Base-by-base conservation (phyloP, 768 basidiomycete genomes). In the Cubamyces lactineus region DNA sequence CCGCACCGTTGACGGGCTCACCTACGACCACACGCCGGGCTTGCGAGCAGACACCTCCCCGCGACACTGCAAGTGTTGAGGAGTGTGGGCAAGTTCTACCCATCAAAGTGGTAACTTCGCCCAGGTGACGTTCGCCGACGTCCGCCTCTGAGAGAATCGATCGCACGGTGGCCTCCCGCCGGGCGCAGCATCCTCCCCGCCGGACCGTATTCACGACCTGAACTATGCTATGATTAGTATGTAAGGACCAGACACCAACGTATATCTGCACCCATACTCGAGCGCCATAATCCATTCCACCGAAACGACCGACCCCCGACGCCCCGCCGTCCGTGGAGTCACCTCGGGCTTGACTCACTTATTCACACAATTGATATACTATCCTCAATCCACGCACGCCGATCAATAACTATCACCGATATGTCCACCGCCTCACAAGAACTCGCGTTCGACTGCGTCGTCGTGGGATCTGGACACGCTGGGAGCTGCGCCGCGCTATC, bases 401-500 rank as follows among this genome's bases (percentile, higher is more conserved):
- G 34, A 49, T 26, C 24, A 21, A 13, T 11, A 39, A 56, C 48
- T 28, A 9, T 56, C 42, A 26, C 50, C 50, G 57, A 59, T 43
- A 66, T 66, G 64, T 66, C 59, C 42, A 48, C 54, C 39, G 23
- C 54, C 55, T 76, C 67, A 17, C 26, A 17, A 23, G 39, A 13
- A 7, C 49, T 45, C 11, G 26, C 24, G 4, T 71, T 62, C 61
- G 86, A 88, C 67, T 86, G 84, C 66, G 77, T 89, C 64, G 78
- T 89, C 43, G 76, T 89, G 16, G 86, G 87, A 15, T 83, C 86
- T 24, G 86, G 87, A 19, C 83, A 89, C 69, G 87, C 87, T 54
- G 87, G 86, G 26, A 84, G 83, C 65, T 86, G 82, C 61, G 86
- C 87, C 6, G 87, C 87, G 0, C 75, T 86, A 45, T 76, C 85